Conservation (phyloP, 2,329 filamentous ascomycete genomes). For the Pseudocercospora pini-densiflorae region DNA sequence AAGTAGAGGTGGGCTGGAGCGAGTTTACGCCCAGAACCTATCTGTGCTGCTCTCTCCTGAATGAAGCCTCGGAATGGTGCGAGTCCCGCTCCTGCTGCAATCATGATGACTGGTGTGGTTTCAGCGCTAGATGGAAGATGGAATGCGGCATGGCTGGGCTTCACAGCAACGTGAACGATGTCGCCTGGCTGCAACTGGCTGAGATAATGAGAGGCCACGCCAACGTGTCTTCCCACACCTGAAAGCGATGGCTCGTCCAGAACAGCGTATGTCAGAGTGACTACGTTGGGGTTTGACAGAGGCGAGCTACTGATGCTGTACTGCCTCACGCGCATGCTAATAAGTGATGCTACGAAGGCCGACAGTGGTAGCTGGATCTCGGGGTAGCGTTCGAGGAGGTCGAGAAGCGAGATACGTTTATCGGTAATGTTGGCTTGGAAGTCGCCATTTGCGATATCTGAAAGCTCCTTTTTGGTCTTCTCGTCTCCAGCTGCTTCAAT, state of each 20-base stretch:
- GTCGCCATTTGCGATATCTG: conserved; percentile 47
- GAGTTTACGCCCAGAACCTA: conserved; percentile 55
- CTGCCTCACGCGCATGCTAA: conserved; percentile 66
- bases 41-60: conserved; percentile 72
- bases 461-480: conserved; percentile 55
- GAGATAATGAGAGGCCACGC: conserved; percentile 51
- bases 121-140: conserved; percentile 49
- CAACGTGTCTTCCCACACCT: conserved; percentile 44
- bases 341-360: conserved; percentile 72
- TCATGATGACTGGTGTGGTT: conserved; percentile 47
- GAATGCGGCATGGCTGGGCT: conserved; percentile 48
- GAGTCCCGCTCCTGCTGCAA: conserved; percentile 75
- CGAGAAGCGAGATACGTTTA: conserved; percentile 61
- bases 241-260: conserved; percentile 33
- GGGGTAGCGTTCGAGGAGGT: conserved; percentile 69
- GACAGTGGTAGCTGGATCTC: conserved; percentile 65
- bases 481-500: conserved; percentile 56
- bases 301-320: conserved; percentile 43
- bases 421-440: conserved; percentile 45
- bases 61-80: conserved; percentile 97
- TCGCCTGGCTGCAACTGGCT: conserved; percentile 47
- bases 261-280: conserved; percentile 68
- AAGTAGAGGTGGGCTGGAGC: conserved; percentile 67
- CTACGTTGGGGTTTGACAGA: conserved; percentile 33
- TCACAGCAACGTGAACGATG: conserved; percentile 48